A percentile compares a stretch with the other conserved stretches of the same genome.
Evolutionary conservation across 2,329 filamentous ascomycete genomes (phyloP).

Genomic region (Dendryphion nanum): DNA sequence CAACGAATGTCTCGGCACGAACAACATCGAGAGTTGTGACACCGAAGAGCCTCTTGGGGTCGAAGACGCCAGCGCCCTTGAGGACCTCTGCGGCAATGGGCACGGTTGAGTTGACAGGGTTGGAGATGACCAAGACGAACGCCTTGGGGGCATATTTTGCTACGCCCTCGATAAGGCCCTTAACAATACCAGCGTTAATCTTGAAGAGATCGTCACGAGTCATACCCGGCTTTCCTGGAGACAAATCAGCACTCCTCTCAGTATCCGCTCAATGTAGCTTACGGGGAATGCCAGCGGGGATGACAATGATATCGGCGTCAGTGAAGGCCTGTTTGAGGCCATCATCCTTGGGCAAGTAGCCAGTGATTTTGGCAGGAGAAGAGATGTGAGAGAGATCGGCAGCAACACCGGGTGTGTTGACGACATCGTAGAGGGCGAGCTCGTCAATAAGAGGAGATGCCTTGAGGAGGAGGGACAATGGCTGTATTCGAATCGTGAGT

Average conservation of each 20-base stretch:
- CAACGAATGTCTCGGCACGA: slow-evolving; percentile 94
- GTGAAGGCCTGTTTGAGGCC: slow-evolving; percentile 87
- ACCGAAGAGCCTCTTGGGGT: slow-evolving; percentile 94
- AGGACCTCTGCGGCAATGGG: slow-evolving; percentile 96
- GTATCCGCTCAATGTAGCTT: no score
- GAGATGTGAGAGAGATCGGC: slow-evolving; percentile 98
- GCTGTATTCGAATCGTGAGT: slow-evolving; percentile 53
- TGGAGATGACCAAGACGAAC: slow-evolving; percentile 95
- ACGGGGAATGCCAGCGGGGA: slow-evolving; percentile 98
- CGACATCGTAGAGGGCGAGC: slow-evolving; percentile 97
- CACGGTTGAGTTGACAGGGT: slow-evolving; percentile 98
- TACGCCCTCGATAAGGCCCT: slow-evolving; percentile 84
- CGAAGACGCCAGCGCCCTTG: slow-evolving; percentile 89
- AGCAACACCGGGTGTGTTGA: slow-evolving; percentile 95
- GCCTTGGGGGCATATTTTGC: slow-evolving; percentile 90
- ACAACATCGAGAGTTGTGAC: slow-evolving; percentile 98
- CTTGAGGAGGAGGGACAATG: slow-evolving; percentile 95
- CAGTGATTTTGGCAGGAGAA: slow-evolving; percentile 77
- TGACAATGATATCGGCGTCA: slow-evolving; percentile 92
- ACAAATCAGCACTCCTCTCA: background rate
- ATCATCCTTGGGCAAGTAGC: slow-evolving; percentile 80
- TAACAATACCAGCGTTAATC: slow-evolving; percentile 98
- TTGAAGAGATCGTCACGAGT: slow-evolving; percentile 99
- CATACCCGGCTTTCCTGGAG: slow-evolving; percentile 94
- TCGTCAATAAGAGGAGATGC: slow-evolving; percentile 82